Conservation (phyloP, 306 rosid species). For the Acmispon strigosus region DNA sequence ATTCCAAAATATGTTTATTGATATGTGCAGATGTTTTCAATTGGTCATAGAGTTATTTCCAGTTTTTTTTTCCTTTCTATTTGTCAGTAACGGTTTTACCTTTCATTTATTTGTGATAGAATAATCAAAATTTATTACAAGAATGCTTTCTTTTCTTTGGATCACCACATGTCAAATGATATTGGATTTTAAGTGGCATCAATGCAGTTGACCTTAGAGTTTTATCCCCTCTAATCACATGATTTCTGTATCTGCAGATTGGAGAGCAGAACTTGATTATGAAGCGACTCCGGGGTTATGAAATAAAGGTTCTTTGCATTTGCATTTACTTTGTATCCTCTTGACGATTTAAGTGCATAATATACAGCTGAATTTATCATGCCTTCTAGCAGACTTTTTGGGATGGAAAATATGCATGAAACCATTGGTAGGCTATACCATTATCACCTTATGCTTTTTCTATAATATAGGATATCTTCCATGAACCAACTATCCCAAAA, state of each 20-base stretch:
- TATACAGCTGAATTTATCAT: neutral
- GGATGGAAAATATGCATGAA: neutral
- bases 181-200: conserved; percentile 1
- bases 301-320: conserved; percentile 66
- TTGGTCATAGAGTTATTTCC: neutral
- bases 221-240: neutral
- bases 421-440: neutral
- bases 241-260: conserved; percentile 47
- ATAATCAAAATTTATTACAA: neutral
- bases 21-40: neutral
- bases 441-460: neutral
- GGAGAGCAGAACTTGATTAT: conserved; percentile 66
- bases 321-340: neutral
- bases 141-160: neutral
- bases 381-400: neutral
- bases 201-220: neutral
- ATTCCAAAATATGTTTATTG: neutral
- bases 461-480: neutral
- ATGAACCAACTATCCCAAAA: too few relatives aligned
- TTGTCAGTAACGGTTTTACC: neutral
- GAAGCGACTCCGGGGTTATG: conserved; percentile 83
- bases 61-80: neutral
- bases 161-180: neutral
- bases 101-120: neutral
- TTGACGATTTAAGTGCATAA: neutral